Evolutionary conservation across 1,139 yeast species (phyloP).

Genomic region (Trichomonascaceae sp.): DNA sequence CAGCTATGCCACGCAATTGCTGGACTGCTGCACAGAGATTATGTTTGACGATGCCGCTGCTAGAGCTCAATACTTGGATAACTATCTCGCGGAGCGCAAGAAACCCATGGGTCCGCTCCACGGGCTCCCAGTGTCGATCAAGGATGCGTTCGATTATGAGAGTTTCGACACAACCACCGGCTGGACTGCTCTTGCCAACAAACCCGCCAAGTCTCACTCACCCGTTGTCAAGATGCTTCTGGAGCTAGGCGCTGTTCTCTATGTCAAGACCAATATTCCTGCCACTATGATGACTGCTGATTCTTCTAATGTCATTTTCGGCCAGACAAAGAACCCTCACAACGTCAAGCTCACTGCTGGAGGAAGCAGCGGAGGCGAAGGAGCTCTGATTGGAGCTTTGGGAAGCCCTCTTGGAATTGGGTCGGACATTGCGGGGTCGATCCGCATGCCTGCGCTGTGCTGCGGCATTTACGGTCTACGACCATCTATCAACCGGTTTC

Average conservation of each 20-base stretch:
- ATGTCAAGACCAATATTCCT: conserved; percentile 47
- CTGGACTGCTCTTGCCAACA: conserved; percentile 24
- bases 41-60: conserved; percentile 21
- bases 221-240: conserved; percentile 31
- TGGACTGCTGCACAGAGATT: conserved; percentile 21
- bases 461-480: conserved; percentile 43
- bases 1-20: conserved; percentile 29
- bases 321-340: conserved; percentile 35
- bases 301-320: conserved; percentile 34
- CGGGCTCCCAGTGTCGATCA: conserved; percentile 39
- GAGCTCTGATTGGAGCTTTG: conserved; percentile 37
- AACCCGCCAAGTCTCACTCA: conserved; percentile 19
- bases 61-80: conserved; percentile 38
- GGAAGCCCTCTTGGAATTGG: conserved; percentile 44
- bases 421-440: conserved; percentile 56
- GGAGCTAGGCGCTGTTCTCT: conserved; percentile 40
- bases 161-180: conserved; percentile 34
- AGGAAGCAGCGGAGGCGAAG: conserved; percentile 56
- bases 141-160: conserved; percentile 36
- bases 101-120: conserved; percentile 28
- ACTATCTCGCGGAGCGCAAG: conserved; percentile 14
- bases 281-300: conserved; percentile 44
- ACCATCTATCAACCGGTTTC: conserved; percentile 37
- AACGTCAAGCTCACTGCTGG: conserved; percentile 37
- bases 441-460: conserved; percentile 43